Conservation (phyloP, 352 stramenopile species). For the Phytophthora sojae region DNA sequence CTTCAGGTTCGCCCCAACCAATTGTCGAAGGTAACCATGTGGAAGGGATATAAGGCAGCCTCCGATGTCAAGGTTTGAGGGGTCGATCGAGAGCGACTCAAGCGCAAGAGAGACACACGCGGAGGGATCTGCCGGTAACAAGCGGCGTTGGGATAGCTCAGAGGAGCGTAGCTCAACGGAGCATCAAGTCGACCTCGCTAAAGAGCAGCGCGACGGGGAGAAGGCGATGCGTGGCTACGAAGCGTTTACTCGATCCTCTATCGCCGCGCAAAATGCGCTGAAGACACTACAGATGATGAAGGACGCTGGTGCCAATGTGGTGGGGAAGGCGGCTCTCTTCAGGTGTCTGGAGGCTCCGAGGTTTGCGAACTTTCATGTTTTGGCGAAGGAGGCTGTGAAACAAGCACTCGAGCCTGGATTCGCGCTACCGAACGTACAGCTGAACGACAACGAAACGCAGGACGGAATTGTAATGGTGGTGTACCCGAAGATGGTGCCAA, state of each 20-base stretch:
- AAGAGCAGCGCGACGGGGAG: too few species aligned
- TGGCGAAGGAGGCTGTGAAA: slow-evolving; percentile 22
- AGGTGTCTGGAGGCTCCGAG: slow-evolving; percentile 47
- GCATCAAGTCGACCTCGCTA: too few species aligned
- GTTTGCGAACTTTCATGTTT: slow-evolving; percentile 42
- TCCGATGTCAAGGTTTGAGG: too few species aligned
- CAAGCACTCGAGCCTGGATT: slow-evolving; percentile 11
- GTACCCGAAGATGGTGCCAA: slow-evolving; percentile 54
- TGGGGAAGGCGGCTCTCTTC: slow-evolving; percentile 36
- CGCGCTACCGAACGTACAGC: slow-evolving; percentile 5
- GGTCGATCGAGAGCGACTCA: too few species aligned
- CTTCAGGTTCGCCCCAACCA: background rate
- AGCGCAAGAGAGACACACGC: too few species aligned
- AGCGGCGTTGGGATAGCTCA: too few species aligned
- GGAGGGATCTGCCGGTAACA: too few species aligned
- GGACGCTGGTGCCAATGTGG: slow-evolving; percentile 15
- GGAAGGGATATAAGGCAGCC: background rate
- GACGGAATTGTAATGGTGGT: slow-evolving; percentile 62
- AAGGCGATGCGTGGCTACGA: background rate
- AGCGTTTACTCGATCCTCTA: background rate
- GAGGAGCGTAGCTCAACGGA: too few species aligned
- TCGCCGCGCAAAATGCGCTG: background rate
- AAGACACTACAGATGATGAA: background rate
- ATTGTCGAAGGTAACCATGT: background rate
- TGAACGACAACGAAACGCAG: background rate